Base-by-base conservation (phyloP, 2,329 filamentous ascomycete species). In the Dendrostoma leiphaemia region DNA sequence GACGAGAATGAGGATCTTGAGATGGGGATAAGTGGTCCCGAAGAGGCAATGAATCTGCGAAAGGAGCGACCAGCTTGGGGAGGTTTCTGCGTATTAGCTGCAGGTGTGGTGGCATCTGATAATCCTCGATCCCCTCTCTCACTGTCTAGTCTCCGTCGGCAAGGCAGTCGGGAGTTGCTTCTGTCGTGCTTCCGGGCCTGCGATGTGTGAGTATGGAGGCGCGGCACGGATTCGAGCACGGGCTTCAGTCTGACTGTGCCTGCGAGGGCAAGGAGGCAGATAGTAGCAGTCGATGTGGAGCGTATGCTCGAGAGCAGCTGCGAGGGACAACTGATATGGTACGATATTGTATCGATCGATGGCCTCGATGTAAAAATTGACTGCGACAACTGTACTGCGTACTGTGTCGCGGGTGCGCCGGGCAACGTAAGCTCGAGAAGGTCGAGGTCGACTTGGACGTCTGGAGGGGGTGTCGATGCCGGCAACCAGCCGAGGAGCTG, bases 31-130 rank as follows among this genome's bases (percentile, higher is more conserved):
- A 26, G 38, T 15, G 21, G 38, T 41, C 38, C 38, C 8, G 23
- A 41, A 41, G 38, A 21, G 38, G 38, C 10, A 26, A 26, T 13
- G n/a, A 26, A 23, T 26, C 38, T 41, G 38, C 38, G 26, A 23
- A 21, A 23, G 38, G 23, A 41, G 23, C 26, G 35, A 40, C 47
- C 32, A 19, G 12, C 32, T 5, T 32, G 37, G 35, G 24, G 34
- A 41, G 28, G 37, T 8, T 19, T 26, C 26, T 49, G 37, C 34
- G 35, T 19, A 28, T 28, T 10, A 26, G 35, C 26, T 49, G 47
- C 47, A 41, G 26, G 47, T 49, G 47, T 49, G 47, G 47, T 49
- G 35, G 47, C 47, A 41, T 41, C 35, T 48, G 46, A 28, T 29
- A 32, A 49, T 49, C 47, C 47, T 49, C 37, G 28, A 41, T 49